Evolutionary conservation across 352 stramenopile genomes (phyloP).

Genomic region (Phytophthora sojae): DNA sequence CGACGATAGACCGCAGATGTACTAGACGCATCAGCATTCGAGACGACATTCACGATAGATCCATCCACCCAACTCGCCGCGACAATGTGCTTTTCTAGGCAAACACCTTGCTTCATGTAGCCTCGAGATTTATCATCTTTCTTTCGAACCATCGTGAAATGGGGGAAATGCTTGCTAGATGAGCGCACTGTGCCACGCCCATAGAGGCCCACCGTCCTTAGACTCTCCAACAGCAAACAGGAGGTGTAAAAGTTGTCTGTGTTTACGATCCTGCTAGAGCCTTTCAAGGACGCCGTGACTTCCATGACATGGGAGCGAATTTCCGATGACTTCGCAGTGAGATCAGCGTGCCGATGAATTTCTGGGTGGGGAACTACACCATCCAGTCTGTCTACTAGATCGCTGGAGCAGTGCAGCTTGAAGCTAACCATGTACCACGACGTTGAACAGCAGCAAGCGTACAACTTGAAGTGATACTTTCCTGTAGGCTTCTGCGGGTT

Average conservation of each 20-base stretch:
- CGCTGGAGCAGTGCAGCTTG: not conserved
- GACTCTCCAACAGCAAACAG: slow-evolving; percentile 28
- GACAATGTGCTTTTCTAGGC: slow-evolving; percentile 20
- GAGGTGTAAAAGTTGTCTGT: slow-evolving; percentile 41
- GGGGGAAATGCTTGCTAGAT: slow-evolving; percentile 31
- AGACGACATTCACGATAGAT: not conserved
- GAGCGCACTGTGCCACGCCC: slow-evolving; percentile 23
- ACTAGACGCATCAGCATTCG: slow-evolving; percentile 16
- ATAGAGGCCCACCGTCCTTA: slow-evolving; percentile 29
- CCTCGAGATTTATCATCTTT: slow-evolving; percentile 7
- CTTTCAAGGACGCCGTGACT: slow-evolving; percentile 22
- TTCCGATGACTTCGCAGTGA: not conserved
- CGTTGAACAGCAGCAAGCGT: no score
- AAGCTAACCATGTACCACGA: not conserved
- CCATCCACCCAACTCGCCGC: not conserved
- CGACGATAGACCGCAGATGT: slow-evolving; percentile 23
- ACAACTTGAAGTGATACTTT: no score
- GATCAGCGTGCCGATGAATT: not conserved
- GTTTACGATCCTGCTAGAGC: slow-evolving; percentile 3
- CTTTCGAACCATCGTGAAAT: slow-evolving; percentile 19
- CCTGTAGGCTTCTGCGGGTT: no score
- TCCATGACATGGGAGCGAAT: slow-evolving; percentile 36
- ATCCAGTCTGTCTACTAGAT: not conserved
- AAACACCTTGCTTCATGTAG: slow-evolving; percentile 23
- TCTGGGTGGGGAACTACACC: not conserved